Evolutionary conservation across 371 early-diverging fungal genomes (phyloP).

Genomic region (Rhizomucor pusillus): DNA sequence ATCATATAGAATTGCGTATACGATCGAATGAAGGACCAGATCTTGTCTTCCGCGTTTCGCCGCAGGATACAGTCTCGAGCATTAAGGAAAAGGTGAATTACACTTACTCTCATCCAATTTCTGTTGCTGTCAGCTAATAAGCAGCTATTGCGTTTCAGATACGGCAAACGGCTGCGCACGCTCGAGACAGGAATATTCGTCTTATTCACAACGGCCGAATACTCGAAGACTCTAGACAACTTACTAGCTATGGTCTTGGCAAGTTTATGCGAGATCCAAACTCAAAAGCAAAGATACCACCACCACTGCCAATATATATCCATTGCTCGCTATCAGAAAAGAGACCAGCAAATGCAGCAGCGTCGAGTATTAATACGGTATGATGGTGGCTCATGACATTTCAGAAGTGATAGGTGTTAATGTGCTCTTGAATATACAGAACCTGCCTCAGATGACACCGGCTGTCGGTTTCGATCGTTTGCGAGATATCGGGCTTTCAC

Average conservation of each 20-base stretch:
- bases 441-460: conserved; percentile 22
- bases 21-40: conserved; percentile 22
- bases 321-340: conserved; percentile 26
- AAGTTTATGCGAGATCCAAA: conserved; percentile 6
- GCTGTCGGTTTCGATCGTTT: conserved; percentile 61
- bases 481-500: conserved; percentile 58
- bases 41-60: conserved; percentile 22
- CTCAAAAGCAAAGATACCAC: conserved; percentile 21
- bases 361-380: background rate
- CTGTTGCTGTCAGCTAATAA: background rate
- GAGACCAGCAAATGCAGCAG: conserved; percentile 3
- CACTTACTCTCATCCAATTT: background rate
- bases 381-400: too few relatives aligned
- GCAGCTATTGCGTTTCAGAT: conserved; percentile 21
- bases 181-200: conserved; percentile 33
- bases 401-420: too few relatives aligned
- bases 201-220: conserved; percentile 43
- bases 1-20: conserved; percentile 17
- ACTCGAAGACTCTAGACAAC: conserved; percentile 22
- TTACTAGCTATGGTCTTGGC: conserved; percentile 20
- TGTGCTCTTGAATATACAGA: background rate
- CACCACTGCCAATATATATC: conserved; percentile 13
- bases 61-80: conserved; percentile 20
- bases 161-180: conserved; percentile 19
- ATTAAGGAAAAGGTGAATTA: conserved; percentile 34